Evolutionary conservation across 768 basidiomycete genomes (phyloP).

Genomic region (Mycena epipterygia): DNA sequence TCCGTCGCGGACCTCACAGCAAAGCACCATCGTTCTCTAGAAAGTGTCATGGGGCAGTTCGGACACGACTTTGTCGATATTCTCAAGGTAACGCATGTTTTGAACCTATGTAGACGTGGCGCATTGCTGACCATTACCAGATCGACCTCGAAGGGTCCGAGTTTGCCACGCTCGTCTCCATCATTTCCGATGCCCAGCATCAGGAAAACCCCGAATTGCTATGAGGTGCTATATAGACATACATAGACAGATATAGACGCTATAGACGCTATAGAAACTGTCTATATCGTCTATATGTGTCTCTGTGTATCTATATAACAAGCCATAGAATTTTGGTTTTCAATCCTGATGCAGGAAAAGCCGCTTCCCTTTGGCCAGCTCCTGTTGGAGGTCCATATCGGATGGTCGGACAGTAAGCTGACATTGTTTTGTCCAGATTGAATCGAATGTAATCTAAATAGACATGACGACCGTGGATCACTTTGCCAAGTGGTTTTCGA

Average conservation of each 20-base stretch:
- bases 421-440: not conserved
- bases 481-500: conserved; percentile 24
- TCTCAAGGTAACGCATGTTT: conserved; percentile 4
- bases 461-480: conserved; percentile 35
- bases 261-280: too few species aligned
- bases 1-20: conserved; percentile 52
- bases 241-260: too few species aligned
- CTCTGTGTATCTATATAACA: too few species aligned
- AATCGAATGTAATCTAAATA: not conserved
- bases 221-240: too few species aligned
- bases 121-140: not conserved
- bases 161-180: conserved; percentile 57
- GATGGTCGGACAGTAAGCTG: conserved; percentile 27
- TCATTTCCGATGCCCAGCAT: conserved; percentile 56
- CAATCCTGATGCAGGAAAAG: too few species aligned
- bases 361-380: conserved; percentile 63
- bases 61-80: conserved; percentile 41
- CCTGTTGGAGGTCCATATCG: conserved; percentile 26
- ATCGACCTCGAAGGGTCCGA: conserved; percentile 65
- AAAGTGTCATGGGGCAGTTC: conserved; percentile 57
- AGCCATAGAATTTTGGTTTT: too few species aligned
- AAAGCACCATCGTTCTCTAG: conserved; percentile 58
- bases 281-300: too few species aligned
- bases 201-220: too few species aligned
- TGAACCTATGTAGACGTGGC: not conserved